Evolutionary conservation across 768 basidiomycete species (phyloP), one percentile per base, ranked within the genome.

Genomic region (Sporobolomyces pararoseus): DNA sequence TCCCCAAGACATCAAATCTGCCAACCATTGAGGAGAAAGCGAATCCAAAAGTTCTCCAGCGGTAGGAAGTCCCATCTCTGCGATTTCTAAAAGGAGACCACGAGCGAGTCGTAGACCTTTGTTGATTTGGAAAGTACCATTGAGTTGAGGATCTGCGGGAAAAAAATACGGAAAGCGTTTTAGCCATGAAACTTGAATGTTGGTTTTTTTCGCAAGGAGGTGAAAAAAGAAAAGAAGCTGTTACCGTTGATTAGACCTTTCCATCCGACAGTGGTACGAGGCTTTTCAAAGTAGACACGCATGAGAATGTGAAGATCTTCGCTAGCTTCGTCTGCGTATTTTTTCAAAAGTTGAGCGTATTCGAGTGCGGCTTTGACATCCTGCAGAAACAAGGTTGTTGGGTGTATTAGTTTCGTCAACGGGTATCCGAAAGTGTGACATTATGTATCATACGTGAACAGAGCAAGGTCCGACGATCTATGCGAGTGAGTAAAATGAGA

Each of bases 201-300:
- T 17, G 32, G 34, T 31, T 21, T 53, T 14, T 5, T 32, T 39
- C 21, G 47, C 6, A 25, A 57, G 14, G n/a, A n/a, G 23, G 7
- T 17, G 42, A 46, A 32, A n/a, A 10, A 29, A 1, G 25, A 5
- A 35, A 9, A 59, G 44, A 23, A 39, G 17, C 21, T 46, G 78
- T 50, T 16, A 81, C 81, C 93, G 78, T 97, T 98, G 81, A 98
- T 97, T 71, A 98, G 85, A 44, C 95, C 95, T 80, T 99, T 99
- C 95, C 95, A 99, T 32, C 96, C 96, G 55, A 98, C 89, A 0
- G 95, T 97, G 10, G 95, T 98, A 35, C 95, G 71, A 1, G 82
- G 82, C 76, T 98, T 98, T 77, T 98, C 95, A 78, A 98, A 99
- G 83, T 99, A 98, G 75, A 97, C 92, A 32, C 78, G 70, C 95